phyloP scores from a whole-genome alignment of 2,329 filamentous ascomycete genomes.

The Metarhizium rileyi region DNA sequence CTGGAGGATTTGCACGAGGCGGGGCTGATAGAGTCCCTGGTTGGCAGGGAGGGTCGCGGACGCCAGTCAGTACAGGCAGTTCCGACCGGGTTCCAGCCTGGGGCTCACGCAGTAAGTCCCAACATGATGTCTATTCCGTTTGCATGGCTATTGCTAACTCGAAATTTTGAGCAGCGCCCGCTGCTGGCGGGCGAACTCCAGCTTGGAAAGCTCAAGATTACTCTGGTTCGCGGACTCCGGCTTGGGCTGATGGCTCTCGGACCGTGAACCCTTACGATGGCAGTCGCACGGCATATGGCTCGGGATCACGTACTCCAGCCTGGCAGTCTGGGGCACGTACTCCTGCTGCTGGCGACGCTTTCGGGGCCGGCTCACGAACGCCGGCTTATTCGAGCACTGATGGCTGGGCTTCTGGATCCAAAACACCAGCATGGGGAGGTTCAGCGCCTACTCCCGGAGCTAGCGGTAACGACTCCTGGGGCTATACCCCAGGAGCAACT shows the following conservation, averaged over 20 bases:
- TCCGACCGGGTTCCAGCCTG: conserved; percentile 68
- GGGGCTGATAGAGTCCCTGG: conserved; percentile 38
- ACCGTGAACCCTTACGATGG: conserved; percentile 65
- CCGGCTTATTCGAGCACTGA: conserved; percentile 52
- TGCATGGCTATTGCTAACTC: not conserved
- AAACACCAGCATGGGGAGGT: conserved; percentile 65
- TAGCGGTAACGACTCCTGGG: conserved; percentile 50
- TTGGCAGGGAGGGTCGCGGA: conserved; percentile 59
- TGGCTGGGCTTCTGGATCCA: conserved; percentile 57
- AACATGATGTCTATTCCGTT: not conserved
- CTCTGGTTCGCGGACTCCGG: conserved; percentile 55
- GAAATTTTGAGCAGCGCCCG: conserved; percentile 34
- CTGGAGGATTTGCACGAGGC: conserved; percentile 30
- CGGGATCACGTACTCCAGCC: conserved; percentile 60
- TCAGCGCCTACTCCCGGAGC: conserved; percentile 50
- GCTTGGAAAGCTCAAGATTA: conserved; percentile 48
- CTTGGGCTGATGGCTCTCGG: conserved; percentile 59
- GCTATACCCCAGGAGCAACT: conserved; percentile 43
- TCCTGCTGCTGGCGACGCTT: conserved; percentile 48
- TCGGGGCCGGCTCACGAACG: conserved; percentile 58
- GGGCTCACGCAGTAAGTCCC: conserved; percentile 57
- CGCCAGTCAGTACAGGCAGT: conserved; percentile 50
- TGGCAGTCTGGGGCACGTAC: conserved; percentile 74
- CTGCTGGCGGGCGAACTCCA: conserved; percentile 48
- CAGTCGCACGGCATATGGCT: conserved; percentile 68